Conservation (phyloP, 2,329 filamentous ascomycete genomes). For the Fusarium dimerum region DNA sequence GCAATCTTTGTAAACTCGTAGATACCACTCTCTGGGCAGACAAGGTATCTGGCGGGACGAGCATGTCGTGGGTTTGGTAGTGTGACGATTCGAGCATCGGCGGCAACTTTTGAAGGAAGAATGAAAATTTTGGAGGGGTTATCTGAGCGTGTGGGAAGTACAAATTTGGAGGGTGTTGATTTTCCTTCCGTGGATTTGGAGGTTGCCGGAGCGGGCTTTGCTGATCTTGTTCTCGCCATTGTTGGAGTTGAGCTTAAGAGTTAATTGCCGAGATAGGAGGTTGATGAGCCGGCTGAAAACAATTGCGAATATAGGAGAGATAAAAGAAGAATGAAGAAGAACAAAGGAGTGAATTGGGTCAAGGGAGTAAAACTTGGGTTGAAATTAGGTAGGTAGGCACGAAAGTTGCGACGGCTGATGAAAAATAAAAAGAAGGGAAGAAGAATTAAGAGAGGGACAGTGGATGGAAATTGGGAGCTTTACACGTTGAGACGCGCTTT, state of each 20-base stretch:
- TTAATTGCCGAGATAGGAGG: neutral
- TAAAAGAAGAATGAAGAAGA: neutral
- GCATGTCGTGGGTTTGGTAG: slow-evolving; percentile 60
- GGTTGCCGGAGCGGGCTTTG: slow-evolving; percentile 34
- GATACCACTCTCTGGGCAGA: slow-evolving; percentile 62
- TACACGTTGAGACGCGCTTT: slow-evolving; percentile 16
- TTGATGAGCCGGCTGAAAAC: neutral
- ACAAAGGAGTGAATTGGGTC: neutral
- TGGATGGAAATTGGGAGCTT: neutral
- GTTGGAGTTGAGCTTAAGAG: slow-evolving; percentile 2
- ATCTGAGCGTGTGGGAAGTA: slow-evolving; percentile 39
- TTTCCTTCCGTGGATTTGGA: slow-evolving; percentile 31
- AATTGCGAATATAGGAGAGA: neutral
- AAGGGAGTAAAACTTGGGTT: neutral
- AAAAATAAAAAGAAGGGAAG: neutral
- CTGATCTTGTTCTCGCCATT: slow-evolving; percentile 55
- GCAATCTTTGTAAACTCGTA: slow-evolving; percentile 65
- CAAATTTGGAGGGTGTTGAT: slow-evolving; percentile 40
- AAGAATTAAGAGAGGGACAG: neutral
- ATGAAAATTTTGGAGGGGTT: slow-evolving; percentile 60
- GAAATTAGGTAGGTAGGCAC: neutral
- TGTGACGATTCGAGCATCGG: slow-evolving; percentile 59
- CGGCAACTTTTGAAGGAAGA: slow-evolving; percentile 55
- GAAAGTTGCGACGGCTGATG: neutral
- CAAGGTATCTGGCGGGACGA: slow-evolving; percentile 59